phyloP scores from a whole-genome alignment of 225 moss, liverwort and hornwort species.

The Anthoceros angustus region DNA sequence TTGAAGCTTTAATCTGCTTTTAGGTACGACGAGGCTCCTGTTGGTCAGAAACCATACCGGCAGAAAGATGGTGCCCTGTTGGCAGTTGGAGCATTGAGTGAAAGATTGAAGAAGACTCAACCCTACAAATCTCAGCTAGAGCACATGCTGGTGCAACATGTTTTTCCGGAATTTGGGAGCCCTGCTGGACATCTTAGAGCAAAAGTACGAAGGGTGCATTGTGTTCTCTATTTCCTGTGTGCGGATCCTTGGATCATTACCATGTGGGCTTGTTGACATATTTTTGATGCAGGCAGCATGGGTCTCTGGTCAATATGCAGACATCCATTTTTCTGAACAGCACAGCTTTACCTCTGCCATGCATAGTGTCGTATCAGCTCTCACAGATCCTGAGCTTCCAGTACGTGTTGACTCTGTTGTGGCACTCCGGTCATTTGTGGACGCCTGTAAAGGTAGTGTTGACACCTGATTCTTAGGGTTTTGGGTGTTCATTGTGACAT shows the following conservation, averaged over 20 bases:
- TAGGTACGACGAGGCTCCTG: constrained; percentile 83
- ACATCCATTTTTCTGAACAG: constrained; percentile 68
- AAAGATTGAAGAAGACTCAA: constrained; percentile 90
- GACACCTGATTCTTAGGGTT: neutral
- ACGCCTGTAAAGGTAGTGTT: constrained; percentile 79
- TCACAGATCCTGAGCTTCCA: constrained; percentile 85
- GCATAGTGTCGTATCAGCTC: constrained; percentile 80
- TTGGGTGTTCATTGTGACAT: neutral
- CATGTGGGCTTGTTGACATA: neutral
- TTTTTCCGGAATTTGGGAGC: constrained; percentile 94
- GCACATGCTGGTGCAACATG: constrained; percentile 89
- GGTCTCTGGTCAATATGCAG: constrained; percentile 97
- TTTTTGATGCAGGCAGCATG: constrained; percentile 68
- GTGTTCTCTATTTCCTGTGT: neutral
- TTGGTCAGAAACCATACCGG: constrained; percentile 60
- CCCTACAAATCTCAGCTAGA: constrained; percentile 93
- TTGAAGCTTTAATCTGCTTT: neutral
- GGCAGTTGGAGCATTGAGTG: constrained; percentile 92
- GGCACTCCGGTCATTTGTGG: constrained; percentile 83
- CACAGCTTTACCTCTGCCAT: constrained; percentile 83
- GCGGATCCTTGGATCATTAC: constrained; percentile 1
- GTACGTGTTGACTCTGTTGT: constrained; percentile 98
- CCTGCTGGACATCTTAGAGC: constrained; percentile 91
- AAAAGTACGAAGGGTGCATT: constrained; percentile 33
- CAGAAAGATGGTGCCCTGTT: constrained; percentile 94